Evolutionary conservation across 78 protist species (phyloP).

Genomic region (Tieghemostelium lacteum): DNA sequence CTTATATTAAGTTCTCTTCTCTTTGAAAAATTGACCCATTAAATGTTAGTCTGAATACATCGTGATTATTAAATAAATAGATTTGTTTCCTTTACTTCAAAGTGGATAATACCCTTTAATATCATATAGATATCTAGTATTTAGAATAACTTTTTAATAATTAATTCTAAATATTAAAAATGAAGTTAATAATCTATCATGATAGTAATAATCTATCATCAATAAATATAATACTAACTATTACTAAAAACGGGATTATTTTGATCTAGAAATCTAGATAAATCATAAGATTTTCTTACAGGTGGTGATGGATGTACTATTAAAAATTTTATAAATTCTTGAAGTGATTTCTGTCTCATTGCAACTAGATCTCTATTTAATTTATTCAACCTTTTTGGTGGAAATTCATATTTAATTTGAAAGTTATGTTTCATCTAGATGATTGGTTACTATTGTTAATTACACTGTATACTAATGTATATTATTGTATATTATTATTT

Average conservation of each 20-base stretch:
- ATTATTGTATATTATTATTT: neutral
- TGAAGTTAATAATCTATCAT: neutral
- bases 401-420: conserved; percentile 65
- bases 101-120: too few relatives aligned
- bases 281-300: conserved; percentile 40
- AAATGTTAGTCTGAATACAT: too few relatives aligned
- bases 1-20: too few relatives aligned
- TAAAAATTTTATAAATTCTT: conserved; percentile 36
- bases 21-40: too few relatives aligned
- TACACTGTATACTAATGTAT: neutral
- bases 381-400: conserved; percentile 65
- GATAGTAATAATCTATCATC: neutral
- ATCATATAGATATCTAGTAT: too few relatives aligned
- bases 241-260: conserved; percentile 40
- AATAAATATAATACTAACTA: conserved; percentile 28
- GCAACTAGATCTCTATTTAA: conserved; percentile 13
- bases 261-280: conserved; percentile 46
- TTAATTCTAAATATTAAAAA: neutral
- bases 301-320: conserved; percentile 12
- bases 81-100: too few relatives aligned
- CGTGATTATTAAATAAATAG: too few relatives aligned
- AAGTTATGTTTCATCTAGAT: conserved; percentile 42
- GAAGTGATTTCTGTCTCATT: conserved; percentile 29
- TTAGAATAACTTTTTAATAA: neutral
- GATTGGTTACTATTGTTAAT: neutral